Evolutionary conservation across 129 eudicot species (phyloP), one percentile per base, ranked within the genome.

Genomic region (Arctium lappa): DNA sequence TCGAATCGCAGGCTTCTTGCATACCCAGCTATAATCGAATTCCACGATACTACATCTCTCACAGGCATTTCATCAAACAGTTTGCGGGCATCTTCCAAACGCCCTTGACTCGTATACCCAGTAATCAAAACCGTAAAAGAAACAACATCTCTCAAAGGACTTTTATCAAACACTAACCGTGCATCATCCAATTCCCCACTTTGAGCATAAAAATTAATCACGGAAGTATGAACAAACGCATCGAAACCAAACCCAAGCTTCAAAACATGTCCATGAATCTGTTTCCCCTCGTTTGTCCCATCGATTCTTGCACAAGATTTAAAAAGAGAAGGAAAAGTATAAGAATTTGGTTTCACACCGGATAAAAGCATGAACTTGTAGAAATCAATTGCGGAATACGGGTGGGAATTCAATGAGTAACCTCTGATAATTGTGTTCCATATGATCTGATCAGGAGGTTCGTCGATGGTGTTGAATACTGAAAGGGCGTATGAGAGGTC

Each of bases 41-140:
- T 94, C 97, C 98, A 92, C 5, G 95, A 89, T 48, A 94, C 95
- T 9, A 11, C 63, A 84, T 92, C 94, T 76, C 87, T 90, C 39
- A 65, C 86, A 63, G 82, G 86, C 97, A 94, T 92, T 33, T 77
- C 83, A 72, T 79, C 83, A 42, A 94, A 90, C 75, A 90, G 80
- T 81, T 81, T 80, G 75, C 76, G 83, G 0, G 92, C 97, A 22
- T 70, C 86, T 62, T 75, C 79, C 65, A 92, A 66, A 37, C 77
- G 69, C 33, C 91, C 87, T 15, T 86, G 82, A 70, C 84, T 92
- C 3, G 88, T 79, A 44, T 88, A 94, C 50, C 92, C 92, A 1
- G 89, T 87, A 29, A 92, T 89, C 84, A 94, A 87, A 0, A 92
- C 88, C 0, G 95, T 89, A 90, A 94, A 94, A 10, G 90, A 74